Conservation (phyloP, 345 rosid genomes). For the Rhodamnia argentea region DNA sequence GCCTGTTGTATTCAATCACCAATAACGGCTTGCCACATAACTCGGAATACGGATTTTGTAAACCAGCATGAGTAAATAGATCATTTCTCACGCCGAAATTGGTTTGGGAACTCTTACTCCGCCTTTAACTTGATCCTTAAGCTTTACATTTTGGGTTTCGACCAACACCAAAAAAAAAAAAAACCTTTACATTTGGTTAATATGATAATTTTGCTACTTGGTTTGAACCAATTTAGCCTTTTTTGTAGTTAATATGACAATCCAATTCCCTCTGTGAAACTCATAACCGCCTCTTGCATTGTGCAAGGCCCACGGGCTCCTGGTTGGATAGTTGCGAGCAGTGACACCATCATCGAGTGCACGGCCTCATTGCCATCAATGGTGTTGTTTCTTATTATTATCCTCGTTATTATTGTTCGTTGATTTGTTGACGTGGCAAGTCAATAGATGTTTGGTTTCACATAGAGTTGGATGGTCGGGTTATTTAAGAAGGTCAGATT, state of each 20-base stretch:
- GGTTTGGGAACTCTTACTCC: background rate
- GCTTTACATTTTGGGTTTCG: background rate
- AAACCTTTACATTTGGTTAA: background rate
- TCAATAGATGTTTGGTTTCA: too few relatives aligned
- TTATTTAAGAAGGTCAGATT: too few relatives aligned
- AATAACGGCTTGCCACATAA: fast-evolving
- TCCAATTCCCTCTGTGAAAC: background rate
- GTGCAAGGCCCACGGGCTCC: too few relatives aligned
- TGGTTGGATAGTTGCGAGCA: fast-evolving
- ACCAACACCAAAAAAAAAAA: too few relatives aligned
- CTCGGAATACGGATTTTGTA: background rate
- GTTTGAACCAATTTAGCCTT: background rate
- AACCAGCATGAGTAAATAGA: background rate
- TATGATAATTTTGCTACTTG: background rate
- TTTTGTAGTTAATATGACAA: background rate
- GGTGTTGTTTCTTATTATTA: too few relatives aligned
- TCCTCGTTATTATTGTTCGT: too few relatives aligned
- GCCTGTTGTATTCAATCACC: background rate
- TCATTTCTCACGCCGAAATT: background rate
- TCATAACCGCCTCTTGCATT: background rate
- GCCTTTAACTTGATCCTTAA: background rate
- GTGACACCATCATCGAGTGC: background rate
- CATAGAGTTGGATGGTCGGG: too few relatives aligned
- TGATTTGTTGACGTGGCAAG: too few relatives aligned
- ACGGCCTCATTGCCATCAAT: too few relatives aligned